phyloP scores from a whole-genome alignment of 202 grass and related monocot species.

The Schoenoplectus triqueter region DNA sequence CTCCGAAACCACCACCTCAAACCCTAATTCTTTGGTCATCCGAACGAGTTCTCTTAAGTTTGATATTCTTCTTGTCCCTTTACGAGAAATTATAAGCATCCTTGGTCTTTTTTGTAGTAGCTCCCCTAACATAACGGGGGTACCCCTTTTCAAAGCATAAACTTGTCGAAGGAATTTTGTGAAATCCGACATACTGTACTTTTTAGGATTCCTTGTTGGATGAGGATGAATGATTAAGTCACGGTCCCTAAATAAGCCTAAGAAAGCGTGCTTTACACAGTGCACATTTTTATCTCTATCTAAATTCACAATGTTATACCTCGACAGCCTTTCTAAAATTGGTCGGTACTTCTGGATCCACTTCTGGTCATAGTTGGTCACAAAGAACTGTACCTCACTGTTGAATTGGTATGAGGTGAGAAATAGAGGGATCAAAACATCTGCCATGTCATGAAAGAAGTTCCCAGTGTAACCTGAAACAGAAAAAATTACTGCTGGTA shows the following conservation, averaged over 20 bases:
- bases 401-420: slow-evolving; percentile 59
- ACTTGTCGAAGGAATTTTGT: slow-evolving; percentile 54
- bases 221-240: slow-evolving; percentile 58
- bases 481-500: slow-evolving; percentile 62
- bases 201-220: slow-evolving; percentile 53
- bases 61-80: slow-evolving; percentile 58
- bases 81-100: slow-evolving; percentile 63
- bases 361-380: slow-evolving; percentile 54
- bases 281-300: slow-evolving; percentile 58
- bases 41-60: slow-evolving; percentile 45
- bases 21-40: slow-evolving; percentile 49
- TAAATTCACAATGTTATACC: slow-evolving; percentile 49
- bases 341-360: slow-evolving; percentile 68
- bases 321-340: slow-evolving; percentile 50
- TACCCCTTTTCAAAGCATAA: slow-evolving; percentile 48
- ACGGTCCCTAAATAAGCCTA: slow-evolving; percentile 61
- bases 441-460: slow-evolving; percentile 73
- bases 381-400: slow-evolving; percentile 52
- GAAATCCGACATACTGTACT: slow-evolving; percentile 63
- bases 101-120: slow-evolving; percentile 51
- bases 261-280: slow-evolving; percentile 51
- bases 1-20: slow-evolving; percentile 60
- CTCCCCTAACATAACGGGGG: slow-evolving; percentile 43
- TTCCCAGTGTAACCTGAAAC: slow-evolving; percentile 64
- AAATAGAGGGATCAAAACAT: slow-evolving; percentile 64